Percentiles rank a stretch among this genome's conserved stretches.
Evolutionary conservation across 805 yeast genomes (phyloP).

Genomic region (Saccharomyces jurei): DNA sequence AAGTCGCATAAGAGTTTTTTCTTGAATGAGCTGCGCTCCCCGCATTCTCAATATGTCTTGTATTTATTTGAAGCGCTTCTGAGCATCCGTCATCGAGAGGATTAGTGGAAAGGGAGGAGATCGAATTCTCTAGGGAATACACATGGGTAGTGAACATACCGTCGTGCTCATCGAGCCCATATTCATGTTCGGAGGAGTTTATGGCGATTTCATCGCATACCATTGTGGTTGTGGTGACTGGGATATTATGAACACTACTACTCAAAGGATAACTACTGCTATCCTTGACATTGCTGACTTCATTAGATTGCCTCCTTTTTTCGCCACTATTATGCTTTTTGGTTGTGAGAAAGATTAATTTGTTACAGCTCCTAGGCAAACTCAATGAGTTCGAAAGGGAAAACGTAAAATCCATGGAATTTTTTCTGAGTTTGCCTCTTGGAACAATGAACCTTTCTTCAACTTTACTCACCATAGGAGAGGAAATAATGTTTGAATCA

Average conservation of each 20-base stretch:
- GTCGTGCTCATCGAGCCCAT: not conserved
- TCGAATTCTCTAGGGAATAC: not conserved
- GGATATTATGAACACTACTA: not conserved
- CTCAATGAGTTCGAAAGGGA: conserved; percentile 12
- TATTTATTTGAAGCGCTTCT: not conserved
- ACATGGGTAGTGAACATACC: not conserved
- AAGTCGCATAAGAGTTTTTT: not conserved
- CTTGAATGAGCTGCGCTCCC: not conserved
- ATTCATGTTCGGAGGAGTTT: not conserved
- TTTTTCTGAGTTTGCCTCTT: conserved; percentile 43
- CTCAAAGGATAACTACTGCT: not conserved
- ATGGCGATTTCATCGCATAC: not conserved
- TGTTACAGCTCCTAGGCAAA: conserved; percentile 6
- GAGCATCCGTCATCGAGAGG: not conserved
- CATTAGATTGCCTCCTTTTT: not conserved
- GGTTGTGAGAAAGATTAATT: not conserved
- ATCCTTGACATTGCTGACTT: not conserved
- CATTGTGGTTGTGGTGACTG: not conserved
- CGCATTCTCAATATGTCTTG: not conserved
- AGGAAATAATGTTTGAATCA: conserved; percentile 49
- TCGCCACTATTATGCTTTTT: not conserved
- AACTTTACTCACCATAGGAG: conserved; percentile 54
- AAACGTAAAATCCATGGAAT: conserved; percentile 9
- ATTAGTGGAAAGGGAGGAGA: not conserved
- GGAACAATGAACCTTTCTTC: conserved; percentile 72